Conservation (phyloP, 306 rosid genomes). For the Vigna nakashimae region DNA sequence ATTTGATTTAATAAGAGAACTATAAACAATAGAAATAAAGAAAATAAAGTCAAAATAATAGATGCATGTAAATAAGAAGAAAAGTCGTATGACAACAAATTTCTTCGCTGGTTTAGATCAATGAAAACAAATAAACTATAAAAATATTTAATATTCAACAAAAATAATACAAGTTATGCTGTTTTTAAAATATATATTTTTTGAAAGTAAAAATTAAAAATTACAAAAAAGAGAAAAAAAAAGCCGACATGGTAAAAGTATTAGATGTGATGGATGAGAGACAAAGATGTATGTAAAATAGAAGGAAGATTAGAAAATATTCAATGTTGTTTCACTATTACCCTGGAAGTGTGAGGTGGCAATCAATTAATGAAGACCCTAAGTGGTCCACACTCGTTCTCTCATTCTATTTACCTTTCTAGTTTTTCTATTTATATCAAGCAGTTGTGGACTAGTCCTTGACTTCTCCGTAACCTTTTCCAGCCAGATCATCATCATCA, state of each 20-base stretch:
- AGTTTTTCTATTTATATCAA: slow-evolving; percentile 50
- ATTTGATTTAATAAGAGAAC: not conserved
- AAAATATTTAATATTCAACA: not conserved
- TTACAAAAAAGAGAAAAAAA: not conserved
- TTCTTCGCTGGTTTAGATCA: not conserved
- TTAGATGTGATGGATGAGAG: not conserved
- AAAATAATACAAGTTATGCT: not conserved
- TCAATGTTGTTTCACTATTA: slow-evolving; percentile 43
- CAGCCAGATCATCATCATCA: not conserved
- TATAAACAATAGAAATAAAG: not conserved
- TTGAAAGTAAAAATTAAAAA: not conserved
- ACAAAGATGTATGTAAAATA: not conserved
- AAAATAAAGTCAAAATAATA: not conserved
- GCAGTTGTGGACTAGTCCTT: slow-evolving; percentile 41
- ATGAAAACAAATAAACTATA: not conserved
- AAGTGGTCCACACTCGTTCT: slow-evolving; percentile 67
- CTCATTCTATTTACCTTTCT: slow-evolving; percentile 42
- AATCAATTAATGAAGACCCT: slow-evolving; percentile 42
- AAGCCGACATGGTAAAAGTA: not conserved
- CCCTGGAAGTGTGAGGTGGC: slow-evolving; percentile 43
- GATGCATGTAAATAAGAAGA: not conserved
- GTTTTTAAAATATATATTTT: not conserved
- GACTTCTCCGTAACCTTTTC: slow-evolving; percentile 42
- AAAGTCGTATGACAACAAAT: not conserved
- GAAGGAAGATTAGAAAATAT: not conserved